These are phyloP conservation scores for Sclerotinia glacialis DNA, from an alignment of 2,329 filamentous ascomycete genomes.

Conservation along the genomic window DNA sequence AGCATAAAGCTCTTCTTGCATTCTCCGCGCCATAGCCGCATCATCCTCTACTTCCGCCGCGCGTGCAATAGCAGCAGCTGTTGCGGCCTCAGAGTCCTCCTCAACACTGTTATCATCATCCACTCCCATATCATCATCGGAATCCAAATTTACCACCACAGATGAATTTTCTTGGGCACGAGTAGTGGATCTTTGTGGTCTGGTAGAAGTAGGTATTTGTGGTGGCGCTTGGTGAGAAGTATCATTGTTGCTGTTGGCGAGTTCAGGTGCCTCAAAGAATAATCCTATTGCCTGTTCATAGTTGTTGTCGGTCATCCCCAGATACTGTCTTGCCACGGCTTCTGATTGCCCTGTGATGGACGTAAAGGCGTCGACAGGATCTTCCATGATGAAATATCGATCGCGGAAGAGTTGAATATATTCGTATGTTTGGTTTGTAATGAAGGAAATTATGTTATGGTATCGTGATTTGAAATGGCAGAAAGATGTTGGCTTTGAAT, in stretches of 20 bases:
- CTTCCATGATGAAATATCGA: conserved; percentile 45
- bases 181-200: conserved; percentile 28
- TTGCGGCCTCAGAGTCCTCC: conserved; percentile 31
- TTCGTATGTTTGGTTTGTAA: neutral
- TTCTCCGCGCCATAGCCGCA: conserved; percentile 82
- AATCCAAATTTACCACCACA: conserved; percentile 72
- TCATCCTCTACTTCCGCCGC: conserved; percentile 75
- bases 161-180: conserved; percentile 47
- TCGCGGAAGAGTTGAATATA: neutral
- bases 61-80: conserved; percentile 42
- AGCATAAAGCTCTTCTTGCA: conserved; percentile 90
- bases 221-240: conserved; percentile 31
- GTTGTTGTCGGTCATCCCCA: conserved; percentile 80
- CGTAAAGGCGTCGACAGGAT: conserved; percentile 71
- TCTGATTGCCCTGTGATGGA: conserved; percentile 74
- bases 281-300: conserved; percentile 83
- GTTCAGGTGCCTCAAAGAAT: conserved; percentile 84
- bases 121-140: conserved; percentile 68
- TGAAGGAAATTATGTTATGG: neutral
- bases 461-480: neutral
- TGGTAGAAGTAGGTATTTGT: conserved; percentile 35
- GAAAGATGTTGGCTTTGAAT: neutral
- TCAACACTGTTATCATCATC: conserved; percentile 44
- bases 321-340: conserved; percentile 75
- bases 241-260: conserved; percentile 42